Evolutionary conservation across 2,329 filamentous ascomycete genomes (phyloP).

Genomic region (Aureobasidium melanogenum): DNA sequence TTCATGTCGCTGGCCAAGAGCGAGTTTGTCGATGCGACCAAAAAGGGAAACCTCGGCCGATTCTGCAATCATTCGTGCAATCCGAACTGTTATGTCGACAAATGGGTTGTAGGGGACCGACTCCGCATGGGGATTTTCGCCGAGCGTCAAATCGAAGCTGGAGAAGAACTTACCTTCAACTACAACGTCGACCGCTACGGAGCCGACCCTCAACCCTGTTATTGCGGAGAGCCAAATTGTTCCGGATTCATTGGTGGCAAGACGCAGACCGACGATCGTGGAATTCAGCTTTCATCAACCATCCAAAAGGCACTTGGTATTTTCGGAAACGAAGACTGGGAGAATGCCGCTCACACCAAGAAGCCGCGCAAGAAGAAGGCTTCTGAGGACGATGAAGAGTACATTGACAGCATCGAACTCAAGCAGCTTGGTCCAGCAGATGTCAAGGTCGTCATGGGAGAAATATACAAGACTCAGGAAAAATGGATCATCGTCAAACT

Average conservation of each 20-base stretch:
- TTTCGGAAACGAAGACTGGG: constrained; percentile 86
- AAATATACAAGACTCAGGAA: constrained; percentile 95
- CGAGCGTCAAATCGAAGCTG: constrained; percentile 70
- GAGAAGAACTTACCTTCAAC: constrained; percentile 96
- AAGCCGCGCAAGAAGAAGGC: constrained; percentile 87
- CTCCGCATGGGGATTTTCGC: constrained; percentile 98
- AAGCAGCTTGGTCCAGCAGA: constrained; percentile 71
- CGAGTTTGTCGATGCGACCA: constrained; percentile 96
- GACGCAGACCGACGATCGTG: constrained; percentile 82
- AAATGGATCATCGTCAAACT: constrained; percentile 99
- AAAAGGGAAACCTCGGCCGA: constrained; percentile 87
- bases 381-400: constrained; percentile 88
- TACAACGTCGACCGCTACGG: constrained; percentile 99
- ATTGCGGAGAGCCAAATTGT: constrained; percentile 90
- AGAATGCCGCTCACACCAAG: constrained; percentile 70
- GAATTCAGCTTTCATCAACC: constrained; percentile 82
- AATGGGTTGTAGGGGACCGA: constrained; percentile 97
- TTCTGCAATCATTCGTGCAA: constrained; percentile 99
- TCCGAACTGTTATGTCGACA: constrained; percentile 98
- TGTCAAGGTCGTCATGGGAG: constrained; percentile 90
- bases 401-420: constrained; percentile 79
- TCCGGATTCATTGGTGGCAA: constrained; percentile 95
- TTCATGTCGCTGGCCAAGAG: constrained; percentile 98
- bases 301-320: constrained; percentile 87
- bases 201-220: constrained; percentile 91